Evolutionary conservation across 2,329 filamentous ascomycete genomes (phyloP).

Genomic region (Cladosporium phlei): DNA sequence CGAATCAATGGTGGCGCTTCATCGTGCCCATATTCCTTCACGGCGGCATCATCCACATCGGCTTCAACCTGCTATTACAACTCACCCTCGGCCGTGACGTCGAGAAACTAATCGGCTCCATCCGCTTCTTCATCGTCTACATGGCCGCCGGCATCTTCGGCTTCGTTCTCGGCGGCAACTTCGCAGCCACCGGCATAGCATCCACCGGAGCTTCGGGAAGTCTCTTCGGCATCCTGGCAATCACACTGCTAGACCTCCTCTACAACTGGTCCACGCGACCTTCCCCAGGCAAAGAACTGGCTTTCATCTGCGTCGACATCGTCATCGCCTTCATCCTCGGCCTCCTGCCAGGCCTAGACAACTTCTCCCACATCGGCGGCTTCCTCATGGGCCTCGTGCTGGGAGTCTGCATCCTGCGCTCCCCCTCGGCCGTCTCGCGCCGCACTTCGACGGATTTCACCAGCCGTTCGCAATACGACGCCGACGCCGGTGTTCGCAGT

Average conservation of each 20-base stretch:
- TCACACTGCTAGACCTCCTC: conserved; percentile 81
- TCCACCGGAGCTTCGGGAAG: conserved; percentile 83
- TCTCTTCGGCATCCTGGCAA: conserved; percentile 85
- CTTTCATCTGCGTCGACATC: conserved; percentile 81
- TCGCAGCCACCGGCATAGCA: conserved; percentile 72
- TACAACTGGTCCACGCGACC: conserved; percentile 84
- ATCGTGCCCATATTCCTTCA: conserved; percentile 95
- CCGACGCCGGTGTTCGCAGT: conserved; percentile 31
- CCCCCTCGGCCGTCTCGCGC: conserved; percentile 59
- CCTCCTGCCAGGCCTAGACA: conserved; percentile 86
- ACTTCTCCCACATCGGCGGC: conserved; percentile 95
- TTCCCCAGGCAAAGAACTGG: conserved; percentile 74
- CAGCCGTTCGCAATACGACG: conserved; percentile 17
- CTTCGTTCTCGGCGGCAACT: conserved; percentile 92
- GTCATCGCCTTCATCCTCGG: conserved; percentile 88
- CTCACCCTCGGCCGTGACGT: conserved; percentile 87
- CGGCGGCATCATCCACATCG: conserved; percentile 88
- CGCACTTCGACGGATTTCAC: conserved; percentile 23
- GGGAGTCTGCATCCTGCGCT: conserved; percentile 82
- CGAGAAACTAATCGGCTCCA: conserved; percentile 80
- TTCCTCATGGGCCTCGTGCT: conserved; percentile 88
- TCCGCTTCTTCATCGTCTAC: conserved; percentile 87
- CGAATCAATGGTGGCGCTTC: conserved; percentile 96
- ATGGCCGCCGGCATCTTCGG: conserved; percentile 90
- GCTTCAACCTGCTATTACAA: conserved; percentile 90